Conservation (phyloP, 495 filamentous ascomycete species). For the Amniculicola lignicola region DNA sequence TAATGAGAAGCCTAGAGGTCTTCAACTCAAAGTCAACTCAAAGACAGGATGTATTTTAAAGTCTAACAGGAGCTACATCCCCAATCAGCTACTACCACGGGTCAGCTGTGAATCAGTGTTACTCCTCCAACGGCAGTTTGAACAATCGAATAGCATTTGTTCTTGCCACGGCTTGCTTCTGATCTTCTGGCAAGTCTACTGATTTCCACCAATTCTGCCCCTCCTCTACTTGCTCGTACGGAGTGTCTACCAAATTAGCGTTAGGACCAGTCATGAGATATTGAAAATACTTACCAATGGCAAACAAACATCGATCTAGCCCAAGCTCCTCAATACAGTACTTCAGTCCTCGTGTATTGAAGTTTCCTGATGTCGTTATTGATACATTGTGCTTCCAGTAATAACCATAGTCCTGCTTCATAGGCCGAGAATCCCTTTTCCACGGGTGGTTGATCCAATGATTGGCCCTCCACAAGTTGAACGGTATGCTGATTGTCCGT, state of each 20-base stretch:
- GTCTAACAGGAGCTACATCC: too few relatives aligned
- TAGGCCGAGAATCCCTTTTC: conserved; percentile 15
- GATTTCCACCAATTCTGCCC: conserved; percentile 28
- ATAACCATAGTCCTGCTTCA: conserved; percentile 28
- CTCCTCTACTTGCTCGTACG: conserved; percentile 27
- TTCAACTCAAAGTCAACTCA: too few relatives aligned
- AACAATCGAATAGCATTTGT: conserved; percentile 24
- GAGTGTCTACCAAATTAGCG: conserved; percentile 17
- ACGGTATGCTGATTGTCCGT: conserved; percentile 16
- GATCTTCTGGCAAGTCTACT: conserved; percentile 21
- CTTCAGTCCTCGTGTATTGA: conserved; percentile 26
- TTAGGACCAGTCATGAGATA: not conserved
- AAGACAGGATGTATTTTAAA: too few relatives aligned
- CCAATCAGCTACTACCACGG: too few relatives aligned
- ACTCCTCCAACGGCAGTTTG: conserved; percentile 26
- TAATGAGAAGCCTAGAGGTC: too few relatives aligned
- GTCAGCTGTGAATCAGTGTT: too few relatives aligned
- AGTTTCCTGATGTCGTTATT: conserved; percentile 27
- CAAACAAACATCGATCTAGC: conserved; percentile 25
- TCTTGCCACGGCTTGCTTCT: conserved; percentile 28
- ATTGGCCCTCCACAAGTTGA: conserved; percentile 27
- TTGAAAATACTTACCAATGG: conserved; percentile 11
- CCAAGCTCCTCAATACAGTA: conserved; percentile 29
- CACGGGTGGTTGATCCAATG: conserved; percentile 31
- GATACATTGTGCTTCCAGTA: conserved; percentile 27